phyloP scores from a whole-genome alignment of 1,284 basidiomycete species.

The Hymenochaete sp. region DNA sequence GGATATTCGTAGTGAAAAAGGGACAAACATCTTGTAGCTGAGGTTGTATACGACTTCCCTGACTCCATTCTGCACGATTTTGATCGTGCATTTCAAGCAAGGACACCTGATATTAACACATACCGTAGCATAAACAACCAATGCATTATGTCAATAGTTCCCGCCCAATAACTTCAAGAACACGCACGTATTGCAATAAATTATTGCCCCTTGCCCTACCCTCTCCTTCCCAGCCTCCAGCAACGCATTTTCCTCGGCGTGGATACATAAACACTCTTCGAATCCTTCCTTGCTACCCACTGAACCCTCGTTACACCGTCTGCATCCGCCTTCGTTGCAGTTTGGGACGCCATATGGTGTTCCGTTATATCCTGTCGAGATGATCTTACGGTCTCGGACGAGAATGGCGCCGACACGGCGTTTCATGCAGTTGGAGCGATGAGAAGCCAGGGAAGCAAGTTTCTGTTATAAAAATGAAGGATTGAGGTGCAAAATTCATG shows the following conservation, averaged over 20 bases:
- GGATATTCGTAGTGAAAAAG: conserved; percentile 1
- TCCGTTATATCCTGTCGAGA: conserved; percentile 98
- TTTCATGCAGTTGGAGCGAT: conserved; percentile 96
- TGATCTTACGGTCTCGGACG: conserved; percentile 79
- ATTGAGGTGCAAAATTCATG: conserved; percentile 20
- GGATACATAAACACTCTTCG: conserved; percentile 87
- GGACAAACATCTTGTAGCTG: conserved; percentile 84
- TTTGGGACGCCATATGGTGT: conserved; percentile 86
- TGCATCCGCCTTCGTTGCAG: conserved; percentile 85
- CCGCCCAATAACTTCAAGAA: no score
- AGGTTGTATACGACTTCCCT: conserved; percentile 93
- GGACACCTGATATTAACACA: conserved; percentile 64
- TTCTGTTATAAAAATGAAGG: conserved; percentile 7
- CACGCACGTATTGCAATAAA: conserved; percentile 88
- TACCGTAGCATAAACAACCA: neutral
- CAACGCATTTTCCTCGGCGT: conserved; percentile 97
- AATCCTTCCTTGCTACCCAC: conserved; percentile 42
- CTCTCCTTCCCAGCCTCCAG: conserved; percentile 86
- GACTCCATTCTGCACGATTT: conserved; percentile 94
- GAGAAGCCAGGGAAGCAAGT: conserved; percentile 67
- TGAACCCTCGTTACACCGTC: conserved; percentile 61
- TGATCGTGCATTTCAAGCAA: conserved; percentile 91
- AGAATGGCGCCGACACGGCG: conserved; percentile 90
- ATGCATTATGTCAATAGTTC: conserved; percentile 17
- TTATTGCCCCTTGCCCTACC: conserved; percentile 70